phyloP scores from a whole-genome alignment of 78 protist species.

The Mastigamoeba balamuthi region DNA sequence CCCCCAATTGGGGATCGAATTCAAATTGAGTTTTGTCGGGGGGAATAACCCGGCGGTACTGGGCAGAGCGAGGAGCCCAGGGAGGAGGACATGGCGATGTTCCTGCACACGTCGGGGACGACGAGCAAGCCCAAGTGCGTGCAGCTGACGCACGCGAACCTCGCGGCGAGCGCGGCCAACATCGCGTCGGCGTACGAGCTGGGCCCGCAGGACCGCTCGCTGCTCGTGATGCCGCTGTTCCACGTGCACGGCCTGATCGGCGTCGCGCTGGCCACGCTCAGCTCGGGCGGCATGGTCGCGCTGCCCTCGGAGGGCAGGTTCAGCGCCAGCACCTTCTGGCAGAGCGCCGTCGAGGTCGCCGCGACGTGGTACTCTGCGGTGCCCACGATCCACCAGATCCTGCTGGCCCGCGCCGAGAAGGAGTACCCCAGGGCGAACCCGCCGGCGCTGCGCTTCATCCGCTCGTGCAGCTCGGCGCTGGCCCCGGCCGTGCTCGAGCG shows the following conservation, averaged over 20 bases:
- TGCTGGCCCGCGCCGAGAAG: slow-evolving; percentile 7
- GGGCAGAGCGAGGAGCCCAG: neutral
- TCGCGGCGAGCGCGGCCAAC: slow-evolving; percentile 21
- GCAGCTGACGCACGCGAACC: slow-evolving; percentile 54
- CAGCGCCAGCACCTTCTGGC: slow-evolving; percentile 58
- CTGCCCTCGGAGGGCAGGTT: slow-evolving; percentile 26
- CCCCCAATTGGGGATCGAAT: too few species aligned
- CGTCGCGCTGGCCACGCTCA: slow-evolving; percentile 31
- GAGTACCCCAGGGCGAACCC: neutral
- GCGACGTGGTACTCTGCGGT: slow-evolving; percentile 73
- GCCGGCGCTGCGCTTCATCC: slow-evolving; percentile 46
- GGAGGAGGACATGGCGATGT: slow-evolving; percentile 36
- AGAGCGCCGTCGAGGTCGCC: slow-evolving; percentile 4
- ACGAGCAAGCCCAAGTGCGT: slow-evolving; percentile 79
- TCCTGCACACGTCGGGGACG: slow-evolving; percentile 71
- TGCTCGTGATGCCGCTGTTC: slow-evolving; percentile 62
- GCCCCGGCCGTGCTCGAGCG: slow-evolving; percentile 51
- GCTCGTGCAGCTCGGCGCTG: slow-evolving; percentile 52
- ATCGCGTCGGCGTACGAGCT: slow-evolving; percentile 37
- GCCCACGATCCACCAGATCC: slow-evolving; percentile 72
- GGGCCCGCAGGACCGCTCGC: slow-evolving; percentile 18
- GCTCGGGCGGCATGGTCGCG: slow-evolving; percentile 40
- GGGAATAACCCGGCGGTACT: neutral
- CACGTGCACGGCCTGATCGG: slow-evolving; percentile 75
- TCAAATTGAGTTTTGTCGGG: neutral